Evolutionary conservation across 2,329 filamentous ascomycete genomes (phyloP), one percentile per base, ranked within the genome.

Genomic region (Beauveria bassiana): DNA sequence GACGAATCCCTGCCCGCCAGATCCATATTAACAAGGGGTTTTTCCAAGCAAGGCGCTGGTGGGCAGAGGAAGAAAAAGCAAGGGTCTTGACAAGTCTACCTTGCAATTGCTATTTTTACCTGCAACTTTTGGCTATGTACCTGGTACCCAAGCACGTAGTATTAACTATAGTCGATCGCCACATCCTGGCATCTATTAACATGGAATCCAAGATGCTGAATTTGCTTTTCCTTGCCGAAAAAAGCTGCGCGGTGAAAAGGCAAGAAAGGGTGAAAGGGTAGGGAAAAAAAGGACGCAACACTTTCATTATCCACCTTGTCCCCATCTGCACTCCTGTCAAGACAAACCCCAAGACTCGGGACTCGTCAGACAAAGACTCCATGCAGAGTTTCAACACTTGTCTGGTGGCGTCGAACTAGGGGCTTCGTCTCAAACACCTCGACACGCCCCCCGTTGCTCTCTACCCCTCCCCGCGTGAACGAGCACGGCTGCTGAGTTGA

Each of bases 351-450:
- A 34, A 34, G 18, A 42, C 47, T 31, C 9, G 24, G 34, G 34
- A 51, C 22, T 43, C 5, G 31, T 22, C 34, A 22, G 20, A 43
- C 34, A 14, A 34, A 34, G 34, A 14, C 34, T 16, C 18, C 31
- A 26, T 22, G 43, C 7, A 40, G n/a, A 51, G 50, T 54, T 54
- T 54, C 50, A 55, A 47, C 42, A 40, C 24, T 47, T 6, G 59
- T 49, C 34, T 42, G n/a, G 59, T 61, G 59, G 59, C 59, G 59
- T 55, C 50, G 18, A 42, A 45, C 59, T 43, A 61, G 59, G 59
- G 59, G 59, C 51, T 50, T 54, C 59, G 28, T 60, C 42, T 61
- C 59, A 61, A 61, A 56, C 51, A 61, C 51, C 43, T 54, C 45
- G 38, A 52, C 38, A 43, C 56, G 26, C 56, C 47, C 31, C 31